Percentiles rank a stretch among this genome's conserved stretches.
phyloP scores from a whole-genome alignment of 2,329 filamentous ascomycete genomes.

The Colletotrichum sansevieriae region DNA sequence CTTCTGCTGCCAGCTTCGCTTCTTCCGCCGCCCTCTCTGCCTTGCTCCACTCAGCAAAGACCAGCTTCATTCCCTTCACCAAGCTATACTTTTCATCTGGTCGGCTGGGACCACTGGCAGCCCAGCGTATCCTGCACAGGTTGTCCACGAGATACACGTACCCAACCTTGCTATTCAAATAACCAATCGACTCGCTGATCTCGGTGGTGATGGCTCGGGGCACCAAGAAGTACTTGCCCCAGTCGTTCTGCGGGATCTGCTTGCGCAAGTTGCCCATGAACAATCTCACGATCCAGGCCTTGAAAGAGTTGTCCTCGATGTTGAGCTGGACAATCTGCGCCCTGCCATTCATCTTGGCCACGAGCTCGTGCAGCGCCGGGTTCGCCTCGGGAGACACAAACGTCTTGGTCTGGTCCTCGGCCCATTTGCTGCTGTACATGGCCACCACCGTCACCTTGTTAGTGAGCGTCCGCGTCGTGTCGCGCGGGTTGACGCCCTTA shows the following conservation, averaged over 20 bases:
- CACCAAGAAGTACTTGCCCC: constrained; percentile 73
- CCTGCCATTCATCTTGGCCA: constrained; percentile 66
- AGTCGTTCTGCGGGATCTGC: constrained; percentile 64
- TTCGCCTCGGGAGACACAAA: constrained; percentile 78
- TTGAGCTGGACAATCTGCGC: constrained; percentile 87
- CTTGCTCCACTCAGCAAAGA: constrained; percentile 70
- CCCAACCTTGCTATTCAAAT: constrained; percentile 92
- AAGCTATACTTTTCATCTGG: constrained; percentile 76
- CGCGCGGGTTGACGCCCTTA: constrained; percentile 61
- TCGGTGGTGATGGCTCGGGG: constrained; percentile 69
- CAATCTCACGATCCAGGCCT: constrained; percentile 68
- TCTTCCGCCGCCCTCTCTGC: constrained; percentile 51
- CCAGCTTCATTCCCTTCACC: constrained; percentile 71
- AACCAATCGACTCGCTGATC: constrained; percentile 72
- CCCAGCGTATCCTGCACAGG: constrained; percentile 93
- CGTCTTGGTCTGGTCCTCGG: constrained; percentile 80
- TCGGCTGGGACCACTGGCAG: constrained; percentile 80
- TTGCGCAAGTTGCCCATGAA: constrained; percentile 68
- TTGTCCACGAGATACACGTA: constrained; percentile 93
- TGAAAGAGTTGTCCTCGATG: constrained; percentile 83
- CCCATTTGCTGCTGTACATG: constrained; percentile 88
- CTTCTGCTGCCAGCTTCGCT: constrained; percentile 7
- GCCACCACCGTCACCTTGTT: constrained; percentile 84
- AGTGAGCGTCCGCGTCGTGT: constrained; percentile 82
- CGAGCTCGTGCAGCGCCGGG: constrained; percentile 73